These are phyloP conservation scores for Xylariaceae sp. DNA, from an alignment of 2,329 filamentous ascomycete genomes.

Conservation along the genomic window DNA sequence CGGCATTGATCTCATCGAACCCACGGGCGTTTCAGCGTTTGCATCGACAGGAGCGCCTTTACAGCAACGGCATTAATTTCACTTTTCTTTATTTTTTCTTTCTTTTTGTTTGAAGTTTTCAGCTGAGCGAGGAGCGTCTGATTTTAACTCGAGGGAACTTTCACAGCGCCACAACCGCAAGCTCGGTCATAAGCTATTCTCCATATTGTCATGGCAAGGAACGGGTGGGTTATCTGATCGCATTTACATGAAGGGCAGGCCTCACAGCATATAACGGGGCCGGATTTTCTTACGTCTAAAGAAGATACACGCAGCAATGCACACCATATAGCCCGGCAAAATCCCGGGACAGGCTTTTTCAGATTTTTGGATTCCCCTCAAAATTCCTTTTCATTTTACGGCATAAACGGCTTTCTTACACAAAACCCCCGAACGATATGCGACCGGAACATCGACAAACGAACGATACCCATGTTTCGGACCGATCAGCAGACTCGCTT, in stretches of 20 bases:
- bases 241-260: slow-evolving; percentile 51
- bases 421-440: slow-evolving; percentile 35
- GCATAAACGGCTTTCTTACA: slow-evolving; percentile 42
- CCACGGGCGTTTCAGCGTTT: slow-evolving; percentile 29
- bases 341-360: slow-evolving; percentile 43
- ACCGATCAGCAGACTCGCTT: slow-evolving; percentile 34
- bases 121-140: slow-evolving; percentile 39
- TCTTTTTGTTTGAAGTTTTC: slow-evolving; percentile 28
- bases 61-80: slow-evolving; percentile 26
- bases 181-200: slow-evolving; percentile 43
- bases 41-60: slow-evolving; percentile 33
- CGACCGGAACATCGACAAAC: slow-evolving; percentile 18
- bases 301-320: slow-evolving; percentile 64
- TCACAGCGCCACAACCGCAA: slow-evolving; percentile 42
- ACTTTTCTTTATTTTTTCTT: slow-evolving; percentile 19
- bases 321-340: slow-evolving; percentile 43
- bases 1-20: slow-evolving; percentile 22
- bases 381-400: slow-evolving; percentile 31
- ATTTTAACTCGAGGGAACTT: slow-evolving; percentile 24
- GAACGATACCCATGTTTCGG: neutral
- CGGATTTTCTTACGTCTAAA: slow-evolving; percentile 39
- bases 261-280: slow-evolving; percentile 42
- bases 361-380: slow-evolving; percentile 40
- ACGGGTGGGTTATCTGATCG: slow-evolving; percentile 49
- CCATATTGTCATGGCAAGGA: slow-evolving; percentile 53